Percentiles rank a stretch among this genome's conserved stretches.
phyloP scores from a whole-genome alignment of 2,329 filamentous ascomycete species.

The Metarhizium rileyi region DNA sequence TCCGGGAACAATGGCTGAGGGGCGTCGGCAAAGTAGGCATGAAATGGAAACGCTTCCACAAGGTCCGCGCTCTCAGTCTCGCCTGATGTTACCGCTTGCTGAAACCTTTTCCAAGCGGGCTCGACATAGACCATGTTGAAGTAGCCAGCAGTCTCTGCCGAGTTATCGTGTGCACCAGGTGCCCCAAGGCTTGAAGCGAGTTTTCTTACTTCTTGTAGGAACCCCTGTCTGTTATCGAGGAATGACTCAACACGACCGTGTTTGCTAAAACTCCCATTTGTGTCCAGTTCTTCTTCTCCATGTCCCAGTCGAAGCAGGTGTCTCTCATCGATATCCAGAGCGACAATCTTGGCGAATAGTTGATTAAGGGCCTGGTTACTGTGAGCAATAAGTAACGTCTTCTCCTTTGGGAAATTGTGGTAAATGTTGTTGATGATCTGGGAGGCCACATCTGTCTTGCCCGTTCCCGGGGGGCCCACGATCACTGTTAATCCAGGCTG shows the following conservation, averaged over 20 bases:
- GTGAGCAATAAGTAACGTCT: conserved; percentile 86
- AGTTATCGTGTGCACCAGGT: conserved; percentile 89
- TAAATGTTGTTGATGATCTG: conserved; percentile 99
- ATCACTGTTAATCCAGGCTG: conserved; percentile 91
- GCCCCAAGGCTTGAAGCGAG: conserved; percentile 77
- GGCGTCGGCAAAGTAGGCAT: conserved; percentile 75
- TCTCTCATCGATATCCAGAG: conserved; percentile 87
- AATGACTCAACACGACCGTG: conserved; percentile 92
- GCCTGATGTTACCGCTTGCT: conserved; percentile 44
- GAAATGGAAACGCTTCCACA: conserved; percentile 73
- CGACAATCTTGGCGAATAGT: conserved; percentile 95
- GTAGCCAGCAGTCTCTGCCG: conserved; percentile 93
- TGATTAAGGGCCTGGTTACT: conserved; percentile 98
- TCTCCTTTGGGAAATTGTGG: conserved; percentile 90
- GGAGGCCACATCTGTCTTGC: conserved; percentile 97
- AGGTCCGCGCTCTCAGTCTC: conserved; percentile 52
- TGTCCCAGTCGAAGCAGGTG: conserved; percentile 88
- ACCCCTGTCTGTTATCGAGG: conserved; percentile 71
- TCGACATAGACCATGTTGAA: conserved; percentile 89
- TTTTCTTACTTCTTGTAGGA: conserved; percentile 75
- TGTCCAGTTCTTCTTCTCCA: conserved; percentile 87
- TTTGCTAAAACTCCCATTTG: conserved; percentile 83
- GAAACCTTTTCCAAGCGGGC: conserved; percentile 82
- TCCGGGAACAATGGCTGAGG: conserved; percentile 75
- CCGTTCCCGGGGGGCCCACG: conserved; percentile 90